Evolutionary conservation across 2,329 filamentous ascomycete species (phyloP).

Genomic region (Penicillium sp.): DNA sequence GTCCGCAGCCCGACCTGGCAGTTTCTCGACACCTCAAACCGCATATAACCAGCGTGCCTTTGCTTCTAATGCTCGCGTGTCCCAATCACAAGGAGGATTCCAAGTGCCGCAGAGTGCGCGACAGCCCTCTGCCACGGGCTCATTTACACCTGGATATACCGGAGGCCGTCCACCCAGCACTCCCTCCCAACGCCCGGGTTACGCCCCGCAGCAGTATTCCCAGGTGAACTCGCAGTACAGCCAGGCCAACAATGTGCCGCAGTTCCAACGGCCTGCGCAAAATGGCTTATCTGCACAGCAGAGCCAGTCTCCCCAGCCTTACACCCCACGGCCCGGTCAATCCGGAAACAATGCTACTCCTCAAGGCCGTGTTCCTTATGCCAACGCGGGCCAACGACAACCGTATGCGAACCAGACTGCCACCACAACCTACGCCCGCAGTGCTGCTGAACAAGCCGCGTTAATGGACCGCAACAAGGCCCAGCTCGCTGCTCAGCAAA

Average conservation of each 20-base stretch:
- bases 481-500: slow-evolving; percentile 33
- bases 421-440: slow-evolving; percentile 36
- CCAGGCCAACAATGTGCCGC: slow-evolving; percentile 34
- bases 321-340: slow-evolving; percentile 35
- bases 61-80: slow-evolving; percentile 26
- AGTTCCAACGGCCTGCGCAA: slow-evolving; percentile 38
- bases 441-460: slow-evolving; percentile 39
- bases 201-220: slow-evolving; percentile 34
- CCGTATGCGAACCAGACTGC: slow-evolving; percentile 31
- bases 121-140: slow-evolving; percentile 29
- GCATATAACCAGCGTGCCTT: slow-evolving; percentile 36
- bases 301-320: slow-evolving; percentile 32
- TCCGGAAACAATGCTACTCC: slow-evolving; percentile 31
- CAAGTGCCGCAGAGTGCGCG: slow-evolving; percentile 31
- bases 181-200: slow-evolving; percentile 36
- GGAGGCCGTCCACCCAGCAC: slow-evolving; percentile 33
- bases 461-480: slow-evolving; percentile 38
- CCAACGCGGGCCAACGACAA: slow-evolving; percentile 30
- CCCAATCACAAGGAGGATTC: slow-evolving; percentile 27
- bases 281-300: slow-evolving; percentile 31
- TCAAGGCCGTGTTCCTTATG: slow-evolving; percentile 34
- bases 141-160: slow-evolving; percentile 34
- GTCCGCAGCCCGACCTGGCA: slow-evolving; percentile 27
- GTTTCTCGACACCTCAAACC: slow-evolving; percentile 29
- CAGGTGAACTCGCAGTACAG: slow-evolving; percentile 33